Evolutionary conservation across 306 rosid species (phyloP), one percentile per base, ranked within the genome.

Genomic region (Quercus alba): DNA sequence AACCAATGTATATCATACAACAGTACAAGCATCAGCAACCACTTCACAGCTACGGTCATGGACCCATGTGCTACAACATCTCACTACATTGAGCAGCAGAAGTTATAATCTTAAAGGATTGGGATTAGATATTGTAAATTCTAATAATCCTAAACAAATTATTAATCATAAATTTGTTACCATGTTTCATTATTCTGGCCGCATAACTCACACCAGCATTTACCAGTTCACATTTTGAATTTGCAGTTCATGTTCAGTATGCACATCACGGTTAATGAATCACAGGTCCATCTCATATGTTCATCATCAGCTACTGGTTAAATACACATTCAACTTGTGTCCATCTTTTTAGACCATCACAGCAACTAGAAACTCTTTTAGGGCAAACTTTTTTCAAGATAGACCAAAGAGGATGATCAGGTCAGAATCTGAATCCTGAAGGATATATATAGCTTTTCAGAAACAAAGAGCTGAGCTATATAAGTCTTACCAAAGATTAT

Each of bases 401-500:
- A 73, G 72, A 75, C 81, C 85, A 86, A 64, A 68, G 74, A 81
- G 11, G 49, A 74, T 79, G 76, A 80, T 84, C 81, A 81, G 80
- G 77, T 81, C 78, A 89, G 84, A 82, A 84, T 75, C 78, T 76
- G 75, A 89, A 88, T 77, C 81, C 77, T 77, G 71, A 57, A 58
- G 75, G 81, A 54, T 14, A 77, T 71, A 75, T 33, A 75, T 56
- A 23, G 77, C 81, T 83, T 84, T 77, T 63, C 68, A 85, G 73
- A 86, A 85, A 79, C 74, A 84, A 69, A 72, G 70, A 84, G 75
- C 62, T 77, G 62, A 84, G 82, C 82, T 86, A 77, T 82, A 78
- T 81, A 81, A 76, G 67, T 78, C 94, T 90, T 86, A 91, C 93
- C 97, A 87, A 89, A 77, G 52, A 78, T 78, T 73, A 68, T 86